A percentile compares a stretch with the other conserved stretches of the same genome.
phyloP scores from a whole-genome alignment of 306 rosid species.

The Cucumis sativus region DNA sequence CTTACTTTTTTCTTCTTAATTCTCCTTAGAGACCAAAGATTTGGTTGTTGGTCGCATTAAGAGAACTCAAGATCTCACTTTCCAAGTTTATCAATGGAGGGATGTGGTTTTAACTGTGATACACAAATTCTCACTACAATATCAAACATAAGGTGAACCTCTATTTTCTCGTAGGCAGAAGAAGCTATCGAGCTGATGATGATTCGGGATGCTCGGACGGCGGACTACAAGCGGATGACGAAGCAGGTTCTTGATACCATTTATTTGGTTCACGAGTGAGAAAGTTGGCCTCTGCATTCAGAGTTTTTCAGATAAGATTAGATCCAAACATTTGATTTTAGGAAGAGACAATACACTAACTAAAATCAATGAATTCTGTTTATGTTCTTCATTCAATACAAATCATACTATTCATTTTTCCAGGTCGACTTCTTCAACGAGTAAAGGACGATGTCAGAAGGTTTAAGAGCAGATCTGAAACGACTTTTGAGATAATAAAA shows the following conservation, averaged over 20 bases:
- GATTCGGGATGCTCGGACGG: constrained; percentile 6
- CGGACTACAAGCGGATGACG: constrained; percentile 27
- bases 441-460: not conserved
- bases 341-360: not conserved
- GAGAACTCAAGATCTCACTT: not conserved
- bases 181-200: not conserved
- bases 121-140: not conserved
- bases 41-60: not conserved
- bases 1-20: not conserved
- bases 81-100: not conserved
- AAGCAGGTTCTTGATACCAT: constrained; percentile 80
- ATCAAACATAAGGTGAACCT: not conserved
- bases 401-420: not conserved
- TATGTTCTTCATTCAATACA: not conserved
- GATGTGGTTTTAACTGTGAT: not conserved
- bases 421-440: not conserved
- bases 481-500: not conserved
- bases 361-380: not conserved
- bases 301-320: not conserved
- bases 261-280: constrained; percentile 56
- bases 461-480: not conserved
- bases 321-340: not conserved
- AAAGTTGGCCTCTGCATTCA: constrained; percentile 78
- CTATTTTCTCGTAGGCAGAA: not conserved
- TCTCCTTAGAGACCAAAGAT: not conserved